Percentiles rank a stretch among this genome's conserved stretches.
These are phyloP conservation scores for Nannizzia gypsea DNA, from an alignment of 2,329 filamentous ascomycete species.

Conservation along the genomic window DNA sequence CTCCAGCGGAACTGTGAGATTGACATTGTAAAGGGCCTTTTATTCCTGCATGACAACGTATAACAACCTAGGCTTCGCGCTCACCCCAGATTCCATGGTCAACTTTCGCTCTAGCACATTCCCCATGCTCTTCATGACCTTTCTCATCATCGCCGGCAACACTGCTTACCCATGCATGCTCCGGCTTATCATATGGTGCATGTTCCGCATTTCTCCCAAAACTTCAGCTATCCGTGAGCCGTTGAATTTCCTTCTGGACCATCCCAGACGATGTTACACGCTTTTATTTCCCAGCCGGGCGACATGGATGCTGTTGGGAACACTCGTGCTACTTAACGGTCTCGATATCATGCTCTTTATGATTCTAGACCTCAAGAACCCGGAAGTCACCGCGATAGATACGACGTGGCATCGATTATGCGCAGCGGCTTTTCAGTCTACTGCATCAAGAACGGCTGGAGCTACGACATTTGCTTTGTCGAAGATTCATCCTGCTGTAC, in stretches of 20 bases:
- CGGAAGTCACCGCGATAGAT: slow-evolving; percentile 27
- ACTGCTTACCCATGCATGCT: slow-evolving; percentile 44
- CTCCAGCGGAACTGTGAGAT: slow-evolving; percentile 51
- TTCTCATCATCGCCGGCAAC: slow-evolving; percentile 30
- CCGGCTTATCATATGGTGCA: slow-evolving; percentile 47
- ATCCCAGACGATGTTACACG: slow-evolving; percentile 52
- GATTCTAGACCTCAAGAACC: slow-evolving; percentile 41
- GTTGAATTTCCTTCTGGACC: slow-evolving; percentile 48
- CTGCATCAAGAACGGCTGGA: slow-evolving; percentile 38
- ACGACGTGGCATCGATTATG: slow-evolving; percentile 13
- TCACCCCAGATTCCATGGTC: slow-evolving; percentile 46
- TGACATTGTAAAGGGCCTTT: slow-evolving; percentile 50
- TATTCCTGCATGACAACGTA: slow-evolving; percentile 43
- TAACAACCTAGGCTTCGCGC: slow-evolving; percentile 43
- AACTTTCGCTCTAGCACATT: slow-evolving; percentile 36
- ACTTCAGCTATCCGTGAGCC: slow-evolving; percentile 26
- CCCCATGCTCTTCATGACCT: slow-evolving; percentile 30
- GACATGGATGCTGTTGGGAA: slow-evolving; percentile 46
- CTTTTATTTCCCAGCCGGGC: slow-evolving; percentile 49
- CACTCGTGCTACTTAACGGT: slow-evolving; percentile 42
- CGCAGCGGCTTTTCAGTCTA: slow-evolving; percentile 44
- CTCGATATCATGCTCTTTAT: slow-evolving; percentile 47
- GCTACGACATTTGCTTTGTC: slow-evolving; percentile 42
- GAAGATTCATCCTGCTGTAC: slow-evolving; percentile 43
- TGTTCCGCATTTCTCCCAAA: slow-evolving; percentile 37